Evolutionary conservation across 2,329 filamentous ascomycete genomes (phyloP).

Genomic region (Beauveria asiatica): DNA sequence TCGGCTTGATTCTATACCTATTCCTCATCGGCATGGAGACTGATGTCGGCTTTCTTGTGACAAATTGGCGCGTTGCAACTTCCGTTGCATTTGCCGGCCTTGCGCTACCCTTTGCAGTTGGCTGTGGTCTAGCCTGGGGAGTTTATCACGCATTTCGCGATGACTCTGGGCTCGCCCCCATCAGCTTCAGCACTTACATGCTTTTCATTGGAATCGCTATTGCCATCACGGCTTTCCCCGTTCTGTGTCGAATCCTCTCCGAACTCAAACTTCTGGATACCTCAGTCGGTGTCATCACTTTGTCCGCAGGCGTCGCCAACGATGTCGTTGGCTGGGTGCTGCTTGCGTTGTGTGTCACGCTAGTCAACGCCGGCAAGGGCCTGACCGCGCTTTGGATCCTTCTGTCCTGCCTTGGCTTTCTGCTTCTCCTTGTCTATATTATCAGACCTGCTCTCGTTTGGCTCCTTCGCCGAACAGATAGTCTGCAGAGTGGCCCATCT

Average conservation of each 20-base stretch:
- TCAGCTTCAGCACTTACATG: constrained; percentile 47
- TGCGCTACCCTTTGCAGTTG: constrained; percentile 73
- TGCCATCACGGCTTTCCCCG: constrained; percentile 85
- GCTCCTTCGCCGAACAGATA: constrained; percentile 64
- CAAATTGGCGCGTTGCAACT: constrained; percentile 72
- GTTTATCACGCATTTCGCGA: constrained; percentile 64
- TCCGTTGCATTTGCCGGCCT: constrained; percentile 75
- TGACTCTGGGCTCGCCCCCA: constrained; percentile 30
- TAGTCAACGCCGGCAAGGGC: constrained; percentile 81
- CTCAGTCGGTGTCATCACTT: constrained; percentile 76
- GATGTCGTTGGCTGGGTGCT: constrained; percentile 77
- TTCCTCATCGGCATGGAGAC: constrained; percentile 86
- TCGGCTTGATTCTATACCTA: constrained; percentile 76
- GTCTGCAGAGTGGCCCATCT: constrained; percentile 78
- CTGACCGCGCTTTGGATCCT: constrained; percentile 80
- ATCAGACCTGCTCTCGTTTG: constrained; percentile 69
- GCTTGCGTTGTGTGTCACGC: constrained; percentile 82
- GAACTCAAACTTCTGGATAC: constrained; percentile 81
- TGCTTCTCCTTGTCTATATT: constrained; percentile 63
- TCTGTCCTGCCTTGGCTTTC: constrained; percentile 65
- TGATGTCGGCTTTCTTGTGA: constrained; percentile 66
- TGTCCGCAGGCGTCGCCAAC: constrained; percentile 87
- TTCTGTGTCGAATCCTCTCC: constrained; percentile 86
- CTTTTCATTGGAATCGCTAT: constrained; percentile 86
- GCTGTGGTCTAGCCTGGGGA: constrained; percentile 72